Conservation (phyloP, 140 eudicot species). For the Stevia rebaudiana region DNA sequence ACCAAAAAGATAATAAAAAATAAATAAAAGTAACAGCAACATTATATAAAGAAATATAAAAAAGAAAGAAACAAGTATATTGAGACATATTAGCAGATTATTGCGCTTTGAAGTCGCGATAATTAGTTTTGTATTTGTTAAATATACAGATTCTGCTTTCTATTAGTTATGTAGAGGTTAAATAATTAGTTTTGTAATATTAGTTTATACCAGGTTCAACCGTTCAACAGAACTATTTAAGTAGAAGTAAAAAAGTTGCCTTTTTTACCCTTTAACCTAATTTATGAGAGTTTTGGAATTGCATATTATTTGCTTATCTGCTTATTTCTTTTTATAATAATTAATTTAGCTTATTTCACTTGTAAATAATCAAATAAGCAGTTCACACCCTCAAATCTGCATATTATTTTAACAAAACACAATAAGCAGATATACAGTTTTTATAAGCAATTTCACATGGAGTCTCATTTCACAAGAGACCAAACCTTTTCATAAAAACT, state of each 20-base stretch:
- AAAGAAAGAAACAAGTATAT: background rate
- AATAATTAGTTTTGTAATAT: background rate
- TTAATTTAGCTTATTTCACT: too few species aligned
- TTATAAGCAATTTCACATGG: background rate
- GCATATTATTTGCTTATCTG: too few species aligned
- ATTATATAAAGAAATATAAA: too few species aligned
- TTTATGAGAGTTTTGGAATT: background rate
- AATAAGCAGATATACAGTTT: background rate
- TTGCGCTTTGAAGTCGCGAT: background rate
- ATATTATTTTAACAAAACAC: too few species aligned
- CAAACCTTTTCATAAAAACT: background rate
- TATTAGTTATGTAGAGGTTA: background rate
- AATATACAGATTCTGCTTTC: background rate
- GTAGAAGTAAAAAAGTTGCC: background rate
- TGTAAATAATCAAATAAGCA: too few species aligned
- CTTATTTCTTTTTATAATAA: background rate
- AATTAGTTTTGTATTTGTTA: background rate
- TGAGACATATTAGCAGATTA: background rate
- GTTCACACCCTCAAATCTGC: background rate
- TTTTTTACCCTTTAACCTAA: background rate
- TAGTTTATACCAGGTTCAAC: background rate
- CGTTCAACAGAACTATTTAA: too few species aligned
- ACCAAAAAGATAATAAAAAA: background rate
- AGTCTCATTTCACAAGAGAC: background rate
- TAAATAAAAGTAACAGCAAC: background rate